phyloP scores from a whole-genome alignment of 139 green algal genomes.

The Gonium pectorale region DNA sequence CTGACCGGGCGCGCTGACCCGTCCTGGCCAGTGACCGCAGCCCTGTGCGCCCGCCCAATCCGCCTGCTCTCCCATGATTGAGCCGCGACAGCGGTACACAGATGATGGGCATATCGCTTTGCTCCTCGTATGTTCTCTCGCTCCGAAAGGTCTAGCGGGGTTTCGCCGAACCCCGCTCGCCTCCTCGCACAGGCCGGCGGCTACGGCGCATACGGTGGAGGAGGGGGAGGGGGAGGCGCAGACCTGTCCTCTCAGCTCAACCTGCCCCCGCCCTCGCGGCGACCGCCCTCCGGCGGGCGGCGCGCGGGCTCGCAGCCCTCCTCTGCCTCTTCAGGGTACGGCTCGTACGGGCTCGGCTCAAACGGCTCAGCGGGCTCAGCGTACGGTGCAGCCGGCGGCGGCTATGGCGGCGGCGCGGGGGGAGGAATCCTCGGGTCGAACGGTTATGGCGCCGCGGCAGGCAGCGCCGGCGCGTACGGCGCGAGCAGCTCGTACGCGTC shows the following conservation, averaged over 20 bases:
- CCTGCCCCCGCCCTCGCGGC: neutral
- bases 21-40: too few relatives aligned
- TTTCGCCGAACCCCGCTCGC: too few relatives aligned
- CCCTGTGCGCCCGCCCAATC: too few relatives aligned
- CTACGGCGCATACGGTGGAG: neutral
- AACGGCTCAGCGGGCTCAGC: neutral
- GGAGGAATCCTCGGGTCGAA: too few relatives aligned
- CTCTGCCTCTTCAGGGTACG: neutral
- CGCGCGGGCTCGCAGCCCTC: conserved; percentile 34
- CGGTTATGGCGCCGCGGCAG: neutral
- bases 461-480: neutral
- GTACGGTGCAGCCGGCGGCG: conserved; percentile 26
- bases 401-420: neutral
- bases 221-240: neutral
- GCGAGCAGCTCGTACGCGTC: neutral
- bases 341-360: neutral
- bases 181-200: too few relatives aligned
- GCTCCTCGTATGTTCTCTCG: too few relatives aligned
- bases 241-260: conserved; percentile 47
- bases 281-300: conserved; percentile 15
- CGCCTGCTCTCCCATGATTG: too few relatives aligned
- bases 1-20: too few relatives aligned
- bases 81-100: too few relatives aligned
- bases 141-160: too few relatives aligned
- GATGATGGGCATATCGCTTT: too few relatives aligned